A percentile compares a stretch with the other conserved stretches of the same genome.
phyloP scores from a whole-genome alignment of 306 rosid species.

The Pterocarpus macrocarpus region DNA sequence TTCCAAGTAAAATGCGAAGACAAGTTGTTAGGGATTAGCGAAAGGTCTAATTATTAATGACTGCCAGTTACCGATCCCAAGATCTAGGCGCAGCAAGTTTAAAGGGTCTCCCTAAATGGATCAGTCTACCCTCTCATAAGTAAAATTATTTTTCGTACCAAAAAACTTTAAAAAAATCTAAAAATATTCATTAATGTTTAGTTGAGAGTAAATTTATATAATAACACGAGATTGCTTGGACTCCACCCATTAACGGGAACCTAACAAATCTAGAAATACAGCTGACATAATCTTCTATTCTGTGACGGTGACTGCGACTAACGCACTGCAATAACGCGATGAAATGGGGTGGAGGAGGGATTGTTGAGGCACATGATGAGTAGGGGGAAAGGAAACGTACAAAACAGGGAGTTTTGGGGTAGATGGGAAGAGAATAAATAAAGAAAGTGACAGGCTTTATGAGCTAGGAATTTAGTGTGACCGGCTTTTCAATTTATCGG shows the following conservation, averaged over 20 bases:
- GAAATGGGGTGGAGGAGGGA: not conserved
- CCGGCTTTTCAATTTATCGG: constrained; percentile 58
- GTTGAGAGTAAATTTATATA: too few species aligned
- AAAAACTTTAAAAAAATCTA: too few species aligned
- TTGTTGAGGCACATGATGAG: too few species aligned
- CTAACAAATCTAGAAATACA: not conserved
- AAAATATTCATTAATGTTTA: too few species aligned
- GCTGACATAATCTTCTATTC: not conserved
- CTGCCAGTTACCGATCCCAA: not conserved
- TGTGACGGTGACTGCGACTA: too few species aligned
- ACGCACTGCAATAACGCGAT: not conserved
- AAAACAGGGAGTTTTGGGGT: not conserved
- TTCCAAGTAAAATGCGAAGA: too few species aligned
- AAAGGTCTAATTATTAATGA: too few species aligned
- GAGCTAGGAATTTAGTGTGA: constrained; percentile 55
- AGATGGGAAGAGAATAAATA: not conserved
- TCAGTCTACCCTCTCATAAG: too few species aligned
- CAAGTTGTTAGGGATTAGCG: too few species aligned
- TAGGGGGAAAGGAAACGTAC: too few species aligned
- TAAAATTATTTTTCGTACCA: too few species aligned
- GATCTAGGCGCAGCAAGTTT: not conserved
- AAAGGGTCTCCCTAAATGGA: too few species aligned
- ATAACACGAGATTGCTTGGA: not conserved
- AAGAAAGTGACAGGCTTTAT: constrained; percentile 23
- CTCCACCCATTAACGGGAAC: not conserved